phyloP scores from a whole-genome alignment of 2,329 filamentous ascomycete genomes.

The Nemania serpens region DNA sequence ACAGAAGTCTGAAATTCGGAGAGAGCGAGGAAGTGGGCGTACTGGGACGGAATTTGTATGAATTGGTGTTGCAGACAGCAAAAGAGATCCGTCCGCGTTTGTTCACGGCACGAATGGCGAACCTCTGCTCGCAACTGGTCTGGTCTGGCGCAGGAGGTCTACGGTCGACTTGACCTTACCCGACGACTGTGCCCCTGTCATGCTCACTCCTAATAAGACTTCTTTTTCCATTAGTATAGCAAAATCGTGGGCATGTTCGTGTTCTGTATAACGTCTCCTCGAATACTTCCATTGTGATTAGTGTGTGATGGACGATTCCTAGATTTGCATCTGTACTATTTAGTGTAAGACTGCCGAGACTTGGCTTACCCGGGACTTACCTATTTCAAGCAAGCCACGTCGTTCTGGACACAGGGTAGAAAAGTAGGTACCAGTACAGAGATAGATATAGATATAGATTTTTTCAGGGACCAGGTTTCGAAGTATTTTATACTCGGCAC shows the following conservation, averaged over 20 bases:
- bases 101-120: constrained; percentile 31
- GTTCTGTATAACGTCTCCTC: not conserved
- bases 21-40: constrained; percentile 43
- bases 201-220: constrained; percentile 38
- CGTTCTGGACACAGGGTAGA: too few relatives aligned
- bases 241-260: not conserved
- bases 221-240: constrained; percentile 24
- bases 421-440: too few relatives aligned
- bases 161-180: constrained; percentile 25
- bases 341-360: not conserved
- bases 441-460: too few relatives aligned
- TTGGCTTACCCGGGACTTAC: too few relatives aligned
- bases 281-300: not conserved
- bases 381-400: too few relatives aligned
- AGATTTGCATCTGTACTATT: not conserved
- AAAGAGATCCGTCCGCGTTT: constrained; percentile 37
- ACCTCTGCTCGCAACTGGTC: constrained; percentile 30
- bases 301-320: not conserved
- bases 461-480: too few relatives aligned
- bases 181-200: constrained; percentile 31
- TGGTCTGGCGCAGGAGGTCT: constrained; percentile 28
- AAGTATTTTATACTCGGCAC: too few relatives aligned
- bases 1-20: constrained; percentile 42
- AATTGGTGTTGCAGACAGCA: constrained; percentile 43
- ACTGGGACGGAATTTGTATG: constrained; percentile 46